Conservation (phyloP, 1,284 basidiomycete species). For the Sparassis latifolia region DNA sequence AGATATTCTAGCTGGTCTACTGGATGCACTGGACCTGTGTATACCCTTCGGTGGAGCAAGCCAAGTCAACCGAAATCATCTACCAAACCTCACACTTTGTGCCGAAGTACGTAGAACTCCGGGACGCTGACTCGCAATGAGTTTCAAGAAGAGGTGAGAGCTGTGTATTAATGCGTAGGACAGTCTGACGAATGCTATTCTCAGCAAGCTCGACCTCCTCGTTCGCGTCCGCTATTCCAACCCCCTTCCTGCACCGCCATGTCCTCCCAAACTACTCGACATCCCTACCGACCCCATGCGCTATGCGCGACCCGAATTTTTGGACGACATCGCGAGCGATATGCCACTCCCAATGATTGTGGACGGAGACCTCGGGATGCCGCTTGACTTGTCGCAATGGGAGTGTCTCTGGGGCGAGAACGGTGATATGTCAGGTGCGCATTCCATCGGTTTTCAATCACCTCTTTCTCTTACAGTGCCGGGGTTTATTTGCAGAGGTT, state of each 20-base stretch:
- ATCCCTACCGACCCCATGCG: conserved; percentile 82
- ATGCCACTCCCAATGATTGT: conserved; percentile 88
- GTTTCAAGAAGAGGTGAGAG: conserved; percentile 18
- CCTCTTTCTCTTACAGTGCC: neutral
- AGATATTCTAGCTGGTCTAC: too few species aligned
- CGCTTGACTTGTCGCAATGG: conserved; percentile 78
- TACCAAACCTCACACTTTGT: too few species aligned
- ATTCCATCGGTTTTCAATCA: neutral
- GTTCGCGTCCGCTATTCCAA: conserved; percentile 91
- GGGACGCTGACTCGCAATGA: conserved; percentile 10
- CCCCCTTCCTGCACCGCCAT: conserved; percentile 89
- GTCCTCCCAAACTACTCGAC: conserved; percentile 87
- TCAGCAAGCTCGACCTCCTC: conserved; percentile 78
- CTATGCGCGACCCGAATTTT: conserved; percentile 80
- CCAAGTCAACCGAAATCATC: too few species aligned
- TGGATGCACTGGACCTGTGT: too few species aligned
- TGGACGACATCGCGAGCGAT: conserved; percentile 74
- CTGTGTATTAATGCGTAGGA: neutral
- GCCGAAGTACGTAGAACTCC: too few species aligned
- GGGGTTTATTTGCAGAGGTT: conserved; percentile 36
- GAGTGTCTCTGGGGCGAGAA: conserved; percentile 79
- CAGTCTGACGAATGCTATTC: neutral
- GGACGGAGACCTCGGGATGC: conserved; percentile 93
- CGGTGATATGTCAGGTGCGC: conserved; percentile 60
- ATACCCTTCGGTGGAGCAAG: too few species aligned